Conservation (phyloP, 352 stramenopile species). For the Phytophthora meadii region DNA sequence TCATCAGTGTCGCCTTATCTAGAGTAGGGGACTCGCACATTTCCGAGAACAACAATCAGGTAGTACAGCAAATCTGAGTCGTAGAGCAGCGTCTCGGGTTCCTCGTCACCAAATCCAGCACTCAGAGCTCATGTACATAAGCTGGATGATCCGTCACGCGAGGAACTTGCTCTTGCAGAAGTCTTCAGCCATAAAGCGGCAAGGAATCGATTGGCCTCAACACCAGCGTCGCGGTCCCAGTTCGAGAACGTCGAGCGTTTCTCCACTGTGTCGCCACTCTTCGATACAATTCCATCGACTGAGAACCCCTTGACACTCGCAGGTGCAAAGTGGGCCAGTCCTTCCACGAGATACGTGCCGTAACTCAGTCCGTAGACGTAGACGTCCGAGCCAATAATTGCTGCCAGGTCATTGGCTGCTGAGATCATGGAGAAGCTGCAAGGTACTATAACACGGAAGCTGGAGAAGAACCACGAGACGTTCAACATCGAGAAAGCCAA, state of each 20-base stretch:
- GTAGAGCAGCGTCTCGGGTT: constrained; percentile 60
- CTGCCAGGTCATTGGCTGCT: constrained; percentile 69
- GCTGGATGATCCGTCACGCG: constrained; percentile 50
- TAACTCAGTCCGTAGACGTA: constrained; percentile 84
- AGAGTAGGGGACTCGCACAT: constrained; percentile 74
- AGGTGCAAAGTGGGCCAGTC: constrained; percentile 62
- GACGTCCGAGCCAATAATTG: constrained; percentile 64
- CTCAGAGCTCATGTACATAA: constrained; percentile 58
- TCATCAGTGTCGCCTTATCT: constrained; percentile 55
- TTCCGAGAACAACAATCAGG: constrained; percentile 80
- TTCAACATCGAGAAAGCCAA: constrained; percentile 95
- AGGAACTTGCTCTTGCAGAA: constrained; percentile 75
- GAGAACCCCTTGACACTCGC: constrained; percentile 56
- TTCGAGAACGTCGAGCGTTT: constrained; percentile 79
- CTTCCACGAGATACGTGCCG: constrained; percentile 75
- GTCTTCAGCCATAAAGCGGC: constrained; percentile 51
- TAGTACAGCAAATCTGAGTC: constrained; percentile 82
- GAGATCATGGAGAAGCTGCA: constrained; percentile 90
- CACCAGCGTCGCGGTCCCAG: constrained; percentile 76
- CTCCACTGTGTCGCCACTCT: constrained; percentile 56
- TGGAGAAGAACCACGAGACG: constrained; percentile 91
- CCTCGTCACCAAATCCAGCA: constrained; percentile 31
- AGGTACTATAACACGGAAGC: constrained; percentile 85
- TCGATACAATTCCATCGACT: constrained; percentile 77
- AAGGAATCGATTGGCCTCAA: constrained; percentile 67